Evolutionary conservation across 805 yeast species (phyloP), one percentile per base, ranked within the genome.

Genomic region (Hermanozyma aechmeae): DNA sequence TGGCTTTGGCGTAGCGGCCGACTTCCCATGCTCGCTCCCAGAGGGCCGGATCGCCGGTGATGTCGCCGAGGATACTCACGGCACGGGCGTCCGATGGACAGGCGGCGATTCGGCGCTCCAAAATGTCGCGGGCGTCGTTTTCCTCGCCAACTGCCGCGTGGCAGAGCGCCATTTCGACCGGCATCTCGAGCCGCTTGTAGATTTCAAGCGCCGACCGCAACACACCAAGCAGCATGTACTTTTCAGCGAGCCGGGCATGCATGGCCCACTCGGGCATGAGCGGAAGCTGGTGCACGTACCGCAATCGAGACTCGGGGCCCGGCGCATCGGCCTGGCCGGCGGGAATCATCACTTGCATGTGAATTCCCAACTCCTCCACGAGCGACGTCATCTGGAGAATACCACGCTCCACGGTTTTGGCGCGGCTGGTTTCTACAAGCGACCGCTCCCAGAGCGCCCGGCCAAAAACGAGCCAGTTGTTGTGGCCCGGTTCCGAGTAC

Each of bases 361-460:
- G 71, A 32, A 77, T 67, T 2, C 89, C 94, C 15, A 85, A 61
- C 50, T 87, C 96, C 47, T 86, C 95, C 16, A 87, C 92, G 24
- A 92, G 61, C 3, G 94, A 78, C 31, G 87, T 89, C 79, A 92
- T 77, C 55, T 92, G 98, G 29, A 92, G 62, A 4, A 87, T 76
- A 28, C 97, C 97, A 50, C 98, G 71, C 56, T 92, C 97, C 15
- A 89, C 79, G 1, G 96, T 89, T 48, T 81, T 77, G 1, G 94
- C 75, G 40, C 76, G 77, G 28, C 68, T 66, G 0, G 95, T 72
- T 51, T 92, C 98, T 21, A 87, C 60, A 13, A 82, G 44, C 6
- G 96, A 84, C 50, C 97, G 72, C 46, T 79, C 82, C 96, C 96
- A 92, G 25, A 92, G 59, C 0, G 94, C 81, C 37, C 87, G 66